Base-by-base conservation (phyloP, 176 grass and related monocot species). In the Chloris gayana region DNA sequence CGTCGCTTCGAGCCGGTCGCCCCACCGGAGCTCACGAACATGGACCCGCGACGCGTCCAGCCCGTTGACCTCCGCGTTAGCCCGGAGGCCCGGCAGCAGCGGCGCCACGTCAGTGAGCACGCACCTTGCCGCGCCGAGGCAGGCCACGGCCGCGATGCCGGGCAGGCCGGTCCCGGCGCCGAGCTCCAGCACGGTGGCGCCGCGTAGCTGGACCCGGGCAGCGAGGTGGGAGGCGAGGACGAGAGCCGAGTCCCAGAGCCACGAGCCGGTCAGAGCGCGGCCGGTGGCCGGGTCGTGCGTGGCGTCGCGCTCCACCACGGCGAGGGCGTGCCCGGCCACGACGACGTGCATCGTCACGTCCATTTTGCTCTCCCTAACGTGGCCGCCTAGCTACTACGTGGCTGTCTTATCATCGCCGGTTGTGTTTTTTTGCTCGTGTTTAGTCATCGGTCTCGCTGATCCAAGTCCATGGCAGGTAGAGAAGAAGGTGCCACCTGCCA, bases 171-270 rank as follows among this genome's bases (percentile, higher is more conserved):
- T 90, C 14, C 87, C 90, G 37, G 90, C 85, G 67, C 93, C 93
- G 19, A 96, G 85, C 78, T 96, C 93, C 17, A 96, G 67, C 22
- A 93, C 85, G 74, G 87, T 88, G 76, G 76, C 71, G 58, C 90
- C 87, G 0, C 18, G 72, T 27, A 88, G 83, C n/a, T 5, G 1
- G 61, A 14, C 22, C n/a, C 6, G 19, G 5, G 68, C 24, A 29
- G 82, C 76, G n/a, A 92, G 81, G 82, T 88, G 82, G 22, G 81
- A 13, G 11, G 75, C 69, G 22, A 96, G 85, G 62, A 80, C 76
- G 64, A 96, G 39, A 14, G 90, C 46, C 6, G 93, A 88, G 75
- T 96, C 90, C 90, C 90, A 90, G 61, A 96, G 85, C 90, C 93
- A 96, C 2, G 87, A 92, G 71, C 87, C 87, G 30, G 93, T 92